Conservation (phyloP, 192 early-diverging fungal genomes). For the Backusella mclennaniae region DNA sequence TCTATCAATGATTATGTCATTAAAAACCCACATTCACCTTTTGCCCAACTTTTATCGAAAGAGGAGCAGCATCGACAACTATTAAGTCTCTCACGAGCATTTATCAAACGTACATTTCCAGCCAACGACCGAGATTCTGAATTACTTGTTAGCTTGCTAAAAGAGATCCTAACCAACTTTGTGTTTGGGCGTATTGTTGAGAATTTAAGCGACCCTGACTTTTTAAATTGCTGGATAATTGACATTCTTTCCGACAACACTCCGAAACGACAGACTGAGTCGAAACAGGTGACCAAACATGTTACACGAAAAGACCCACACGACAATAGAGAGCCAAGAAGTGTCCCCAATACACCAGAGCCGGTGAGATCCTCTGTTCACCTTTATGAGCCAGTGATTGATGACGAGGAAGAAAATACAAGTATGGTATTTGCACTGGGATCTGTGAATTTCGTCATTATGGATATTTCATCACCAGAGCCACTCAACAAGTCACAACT, state of each 20-base stretch:
- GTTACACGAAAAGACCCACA: slow-evolving; percentile 29
- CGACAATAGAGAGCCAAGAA: slow-evolving; percentile 17
- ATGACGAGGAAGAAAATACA: neutral
- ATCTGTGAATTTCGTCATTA: slow-evolving; percentile 25
- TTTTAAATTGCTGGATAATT: slow-evolving; percentile 50
- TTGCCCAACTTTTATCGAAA: slow-evolving; percentile 38
- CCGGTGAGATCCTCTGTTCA: neutral
- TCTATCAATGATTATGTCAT: slow-evolving; percentile 38
- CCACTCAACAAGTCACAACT: neutral
- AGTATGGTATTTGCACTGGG: slow-evolving; percentile 13
- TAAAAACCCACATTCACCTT: slow-evolving; percentile 45
- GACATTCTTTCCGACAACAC: slow-evolving; percentile 39
- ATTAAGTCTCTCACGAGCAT: slow-evolving; percentile 33
- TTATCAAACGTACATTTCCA: slow-evolving; percentile 41
- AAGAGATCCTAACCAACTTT: slow-evolving; percentile 49
- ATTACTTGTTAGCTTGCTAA: slow-evolving; percentile 44
- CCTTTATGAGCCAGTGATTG: neutral
- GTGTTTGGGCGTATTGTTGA: slow-evolving; percentile 42
- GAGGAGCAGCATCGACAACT: slow-evolving; percentile 39
- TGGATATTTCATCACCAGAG: slow-evolving; percentile 19
- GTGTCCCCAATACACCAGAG: slow-evolving; percentile 11
- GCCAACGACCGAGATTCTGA: slow-evolving; percentile 38
- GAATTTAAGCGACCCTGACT: slow-evolving; percentile 52
- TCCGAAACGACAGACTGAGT: neutral
- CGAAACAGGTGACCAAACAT: slow-evolving; percentile 6